Evolutionary conservation across 441 rosid species (phyloP), one percentile per base, ranked within the genome.

Genomic region (Erodium texanum): DNA sequence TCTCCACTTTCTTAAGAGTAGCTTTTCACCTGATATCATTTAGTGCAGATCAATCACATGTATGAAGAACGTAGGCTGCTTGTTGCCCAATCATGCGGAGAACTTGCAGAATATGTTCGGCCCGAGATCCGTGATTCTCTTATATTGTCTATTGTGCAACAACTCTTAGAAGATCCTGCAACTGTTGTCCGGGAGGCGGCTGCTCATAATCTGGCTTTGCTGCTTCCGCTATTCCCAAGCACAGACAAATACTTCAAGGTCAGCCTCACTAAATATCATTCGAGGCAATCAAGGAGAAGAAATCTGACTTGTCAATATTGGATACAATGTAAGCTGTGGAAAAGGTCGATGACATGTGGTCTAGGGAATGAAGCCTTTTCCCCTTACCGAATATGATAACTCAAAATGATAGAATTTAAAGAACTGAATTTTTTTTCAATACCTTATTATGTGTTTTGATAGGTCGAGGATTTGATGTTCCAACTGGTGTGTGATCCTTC

Each of bases 221-320:
- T 91, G 79, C 96, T 93, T 81, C 99, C 96, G n/a, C 86, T 88
- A 66, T 93, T 91, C 75, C 99, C 90, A 4, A 89, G 81, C 80
- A 81, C 76, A 75, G 99, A 93, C 87, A 93, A 93, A 89, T 93
- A 91, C 87, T 89, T 93, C 89, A 93, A 93, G 99, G 99, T 93
- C 89, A 88, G 95, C 87, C 76, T 84, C 87, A 81, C 82, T 84
- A 83, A 78, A 84, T 83, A 85, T 86, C 84, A 84, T 83, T 84
- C 36, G 5, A 78, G 85, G 91, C 94, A 82, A 85, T 79, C 87
- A 84, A 79, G 86, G 85, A 84, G 88, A 83, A 78, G 85, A 85
- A 78, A 82, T 82, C 88, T 88, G 85, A 85, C 83, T 86, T 85
- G 85, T 82, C 87, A 77, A 96, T 79, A 74, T 78, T 84, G 88